Evolutionary conservation across 1,139 yeast genomes (phyloP).

Genomic region (Yamadazyma sp.): DNA sequence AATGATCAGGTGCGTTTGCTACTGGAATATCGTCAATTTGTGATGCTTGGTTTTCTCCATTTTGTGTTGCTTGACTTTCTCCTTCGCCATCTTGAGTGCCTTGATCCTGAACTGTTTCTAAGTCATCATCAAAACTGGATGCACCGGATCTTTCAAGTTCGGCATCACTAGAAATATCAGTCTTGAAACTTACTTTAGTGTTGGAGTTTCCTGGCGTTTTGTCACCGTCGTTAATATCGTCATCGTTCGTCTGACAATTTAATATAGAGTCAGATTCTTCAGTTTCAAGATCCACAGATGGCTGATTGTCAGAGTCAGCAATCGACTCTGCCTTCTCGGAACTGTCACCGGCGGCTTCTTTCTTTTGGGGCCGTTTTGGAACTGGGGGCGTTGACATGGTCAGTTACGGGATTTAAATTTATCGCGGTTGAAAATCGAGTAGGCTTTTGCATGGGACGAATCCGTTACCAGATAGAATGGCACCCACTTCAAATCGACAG

Average conservation of each 20-base stretch:
- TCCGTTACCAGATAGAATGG: no score
- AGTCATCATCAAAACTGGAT: slow-evolving; percentile 34
- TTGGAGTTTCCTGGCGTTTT: slow-evolving; percentile 37
- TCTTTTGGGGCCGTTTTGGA: slow-evolving; percentile 21
- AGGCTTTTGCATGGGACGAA: no score
- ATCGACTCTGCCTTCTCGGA: background rate
- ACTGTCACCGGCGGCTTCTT: background rate
- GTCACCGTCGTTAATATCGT: slow-evolving; percentile 28
- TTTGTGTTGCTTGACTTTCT: no score
- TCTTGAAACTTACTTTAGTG: slow-evolving; percentile 32
- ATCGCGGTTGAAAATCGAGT: slow-evolving; percentile 2
- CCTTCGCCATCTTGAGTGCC: slow-evolving; percentile 13
- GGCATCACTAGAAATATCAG: slow-evolving; percentile 22
- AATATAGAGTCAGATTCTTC: slow-evolving; percentile 2
- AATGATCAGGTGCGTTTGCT: no score
- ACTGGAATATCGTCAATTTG: no score
- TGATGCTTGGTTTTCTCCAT: no score
- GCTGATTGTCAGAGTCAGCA: background rate
- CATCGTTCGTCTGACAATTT: slow-evolving; percentile 3
- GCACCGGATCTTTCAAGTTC: slow-evolving; percentile 17
- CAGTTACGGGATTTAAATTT: slow-evolving; percentile 1
- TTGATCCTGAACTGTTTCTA: slow-evolving; percentile 35
- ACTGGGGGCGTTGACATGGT: slow-evolving; percentile 16
- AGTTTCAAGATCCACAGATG: background rate
- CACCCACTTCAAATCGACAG: no score